phyloP scores from a whole-genome alignment of 768 basidiomycete species.

The Hebeloma cylindrosporum region DNA sequence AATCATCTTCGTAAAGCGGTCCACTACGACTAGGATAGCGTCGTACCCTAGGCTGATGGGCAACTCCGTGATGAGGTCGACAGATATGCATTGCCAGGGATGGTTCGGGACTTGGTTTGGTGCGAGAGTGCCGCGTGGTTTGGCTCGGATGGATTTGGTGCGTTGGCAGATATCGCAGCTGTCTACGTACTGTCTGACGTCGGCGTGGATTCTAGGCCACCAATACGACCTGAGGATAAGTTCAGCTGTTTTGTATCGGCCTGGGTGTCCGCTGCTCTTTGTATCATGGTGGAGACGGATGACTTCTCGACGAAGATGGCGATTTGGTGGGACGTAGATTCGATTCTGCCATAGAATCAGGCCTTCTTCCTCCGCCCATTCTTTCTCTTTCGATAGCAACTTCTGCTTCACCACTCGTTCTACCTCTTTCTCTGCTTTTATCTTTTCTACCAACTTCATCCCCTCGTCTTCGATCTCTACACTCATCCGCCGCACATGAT shows the following conservation, averaged over 20 bases:
- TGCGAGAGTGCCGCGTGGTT: constrained; percentile 17
- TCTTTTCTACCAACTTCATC: background rate
- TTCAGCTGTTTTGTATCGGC: background rate
- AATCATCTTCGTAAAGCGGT: constrained; percentile 11
- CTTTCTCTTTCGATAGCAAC: too few relatives aligned
- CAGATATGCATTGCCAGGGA: constrained; percentile 32
- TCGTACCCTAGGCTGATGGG: constrained; percentile 30
- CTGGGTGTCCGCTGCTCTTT: constrained; percentile 1
- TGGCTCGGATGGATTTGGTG: constrained; percentile 33
- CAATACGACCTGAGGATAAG: constrained; percentile 1
- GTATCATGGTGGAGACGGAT: background rate
- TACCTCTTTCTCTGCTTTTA: too few relatives aligned
- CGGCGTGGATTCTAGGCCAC: constrained; percentile 8
- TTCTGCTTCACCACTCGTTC: too few relatives aligned
- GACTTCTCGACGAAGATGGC: too few relatives aligned
- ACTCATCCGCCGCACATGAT: background rate
- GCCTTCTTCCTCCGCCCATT: too few relatives aligned
- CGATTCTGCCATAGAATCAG: too few relatives aligned
- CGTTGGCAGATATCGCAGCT: constrained; percentile 30
- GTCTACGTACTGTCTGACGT: constrained; percentile 20
- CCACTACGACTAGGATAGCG: constrained; percentile 34
- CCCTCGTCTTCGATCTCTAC: constrained; percentile 6
- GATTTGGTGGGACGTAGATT: background rate
- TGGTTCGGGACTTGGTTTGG: constrained; percentile 17
- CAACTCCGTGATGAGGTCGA: constrained; percentile 37